Conservation (phyloP, 371 early-diverging fungal genomes). For the Mortierella sp. region DNA sequence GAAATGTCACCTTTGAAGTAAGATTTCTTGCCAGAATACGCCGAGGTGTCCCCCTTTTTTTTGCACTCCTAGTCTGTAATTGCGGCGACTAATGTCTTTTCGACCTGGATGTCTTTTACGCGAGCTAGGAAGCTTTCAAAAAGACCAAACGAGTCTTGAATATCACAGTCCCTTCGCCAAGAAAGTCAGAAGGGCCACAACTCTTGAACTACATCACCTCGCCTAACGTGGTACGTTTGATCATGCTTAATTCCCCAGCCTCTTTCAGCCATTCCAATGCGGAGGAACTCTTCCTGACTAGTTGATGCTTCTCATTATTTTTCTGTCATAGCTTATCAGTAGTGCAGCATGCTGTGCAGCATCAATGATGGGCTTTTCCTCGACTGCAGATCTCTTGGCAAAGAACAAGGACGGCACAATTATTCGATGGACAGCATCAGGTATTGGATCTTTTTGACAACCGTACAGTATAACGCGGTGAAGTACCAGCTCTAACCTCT, state of each 20-base stretch:
- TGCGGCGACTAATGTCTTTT: neutral
- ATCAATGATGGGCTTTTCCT: constrained; percentile 70
- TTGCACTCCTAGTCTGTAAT: neutral
- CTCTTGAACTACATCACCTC: constrained; percentile 78
- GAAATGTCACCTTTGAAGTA: constrained; percentile 77
- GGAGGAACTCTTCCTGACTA: neutral
- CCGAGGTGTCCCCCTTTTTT: no score
- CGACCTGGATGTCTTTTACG: neutral
- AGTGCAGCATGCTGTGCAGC: constrained; percentile 79
- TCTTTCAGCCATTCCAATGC: no score
- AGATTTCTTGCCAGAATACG: constrained; percentile 1
- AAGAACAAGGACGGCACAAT: constrained; percentile 74
- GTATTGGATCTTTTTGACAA: no score
- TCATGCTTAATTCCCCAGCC: neutral
- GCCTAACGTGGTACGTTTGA: constrained; percentile 73
- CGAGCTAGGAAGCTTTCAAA: constrained; percentile 69
- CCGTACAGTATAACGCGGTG: no score
- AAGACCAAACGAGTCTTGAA: constrained; percentile 74
- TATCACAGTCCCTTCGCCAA: constrained; percentile 74
- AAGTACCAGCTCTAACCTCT: neutral
- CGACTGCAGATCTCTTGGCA: constrained; percentile 68
- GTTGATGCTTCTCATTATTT: no score
- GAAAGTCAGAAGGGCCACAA: constrained; percentile 77
- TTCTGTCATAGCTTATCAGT: constrained; percentile 65
- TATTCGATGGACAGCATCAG: constrained; percentile 71